These are phyloP conservation scores for Leccinum rimulosum DNA, from an alignment of 768 basidiomycete species.

Conservation along the genomic window DNA sequence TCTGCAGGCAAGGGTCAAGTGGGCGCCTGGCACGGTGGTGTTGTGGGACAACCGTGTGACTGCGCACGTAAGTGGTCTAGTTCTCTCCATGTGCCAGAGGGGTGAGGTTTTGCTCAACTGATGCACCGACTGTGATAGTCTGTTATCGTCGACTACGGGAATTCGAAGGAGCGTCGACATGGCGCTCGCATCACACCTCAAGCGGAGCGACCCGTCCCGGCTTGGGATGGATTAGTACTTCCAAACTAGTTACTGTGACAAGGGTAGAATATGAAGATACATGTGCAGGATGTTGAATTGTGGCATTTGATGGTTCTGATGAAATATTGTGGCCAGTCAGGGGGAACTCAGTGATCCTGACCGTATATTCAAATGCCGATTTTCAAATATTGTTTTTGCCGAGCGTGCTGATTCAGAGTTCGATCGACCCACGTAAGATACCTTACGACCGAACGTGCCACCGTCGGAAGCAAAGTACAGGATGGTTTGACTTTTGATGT, in stretches of 20 bases:
- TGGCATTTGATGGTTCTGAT: too few relatives aligned
- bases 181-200: constrained; percentile 81
- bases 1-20: constrained; percentile 73
- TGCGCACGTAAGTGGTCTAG: constrained; percentile 50
- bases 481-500: background rate
- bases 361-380: background rate
- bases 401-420: background rate
- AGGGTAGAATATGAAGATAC: too few relatives aligned
- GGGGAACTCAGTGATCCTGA: too few relatives aligned
- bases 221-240: constrained; percentile 49
- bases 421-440: background rate
- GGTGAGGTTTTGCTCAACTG: background rate
- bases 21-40: constrained; percentile 74
- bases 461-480: too few relatives aligned
- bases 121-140: constrained; percentile 39
- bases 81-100: background rate
- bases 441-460: background rate
- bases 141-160: constrained; percentile 72
- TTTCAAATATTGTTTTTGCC: background rate
- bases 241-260: constrained; percentile 4
- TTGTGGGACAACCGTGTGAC: constrained; percentile 82
- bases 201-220: constrained; percentile 74
- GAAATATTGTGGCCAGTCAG: too few relatives aligned
- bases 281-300: too few relatives aligned
- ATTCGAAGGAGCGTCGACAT: constrained; percentile 64